Base-by-base conservation (phyloP, 2,329 filamentous ascomycete genomes). In the Verticillium tricorpus region DNA sequence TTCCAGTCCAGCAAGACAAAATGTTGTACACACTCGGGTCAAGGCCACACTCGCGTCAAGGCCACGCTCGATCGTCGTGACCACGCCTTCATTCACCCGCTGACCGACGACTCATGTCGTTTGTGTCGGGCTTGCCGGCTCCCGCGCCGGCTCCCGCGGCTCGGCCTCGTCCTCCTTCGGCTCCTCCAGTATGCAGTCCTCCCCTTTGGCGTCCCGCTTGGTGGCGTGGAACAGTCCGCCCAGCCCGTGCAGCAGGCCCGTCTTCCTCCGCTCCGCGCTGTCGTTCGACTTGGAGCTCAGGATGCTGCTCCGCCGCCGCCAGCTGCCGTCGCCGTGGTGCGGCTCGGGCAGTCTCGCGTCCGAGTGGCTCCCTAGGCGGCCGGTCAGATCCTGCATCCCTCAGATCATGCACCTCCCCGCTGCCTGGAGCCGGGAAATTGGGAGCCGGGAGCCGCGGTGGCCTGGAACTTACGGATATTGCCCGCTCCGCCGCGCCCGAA, bases 401-500 rank as follows among this genome's bases (percentile, higher is more conserved):
- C 14, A 8, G 11, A 9, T n/a, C n/a, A n/a, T n/a, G n/a, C n/a
- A n/a, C n/a, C n/a, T n/a, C n/a, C n/a, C n/a, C n/a, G n/a, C n/a
- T n/a, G n/a, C n/a, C n/a, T n/a, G n/a, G n/a, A n/a, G n/a, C n/a
- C n/a, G n/a, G n/a, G n/a, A n/a, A n/a, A n/a, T n/a, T n/a, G n/a
- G 34, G 14, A 11, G 56, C 2, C 9, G 45, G 7, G 14, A 35
- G 34, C 45, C 8, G n/a, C 0, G 19, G 19, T 3, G 17, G 15
- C 39, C 45, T 22, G 1, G 1, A 19, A 59, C 59, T n/a, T 54
- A 61, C 61, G 59, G 50, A 61, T 63, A 19, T 63, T 63, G 6
- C 56, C 61, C 8, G 59, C 59, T n/a, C 59, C 61, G 5, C 61
- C 59, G 35, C 56, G 58, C 1, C 56, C 61, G 15, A 59, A 61